These are phyloP conservation scores for Corynascus novoguineensis DNA, from an alignment of 495 filamentous ascomycete genomes.

Conservation along the genomic window DNA sequence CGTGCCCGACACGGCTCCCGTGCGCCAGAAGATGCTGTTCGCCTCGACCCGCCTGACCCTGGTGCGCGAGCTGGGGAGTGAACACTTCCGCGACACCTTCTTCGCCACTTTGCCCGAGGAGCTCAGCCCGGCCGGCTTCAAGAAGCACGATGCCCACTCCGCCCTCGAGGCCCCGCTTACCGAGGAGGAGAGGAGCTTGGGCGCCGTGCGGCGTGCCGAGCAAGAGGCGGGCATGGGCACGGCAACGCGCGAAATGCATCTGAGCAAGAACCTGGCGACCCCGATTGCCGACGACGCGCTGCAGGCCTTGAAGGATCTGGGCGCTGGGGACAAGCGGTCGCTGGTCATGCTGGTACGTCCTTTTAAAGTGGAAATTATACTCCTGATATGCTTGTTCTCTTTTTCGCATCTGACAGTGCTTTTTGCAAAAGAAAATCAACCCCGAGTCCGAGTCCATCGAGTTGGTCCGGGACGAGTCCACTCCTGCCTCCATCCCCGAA, in stretches of 20 bases:
- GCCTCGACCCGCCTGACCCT: conserved; percentile 82
- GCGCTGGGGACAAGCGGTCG: conserved; percentile 42
- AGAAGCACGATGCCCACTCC: conserved; percentile 64
- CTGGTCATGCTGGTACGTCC: conserved; percentile 78
- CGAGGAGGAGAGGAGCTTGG: conserved; percentile 75
- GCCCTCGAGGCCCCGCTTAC: conserved; percentile 72
- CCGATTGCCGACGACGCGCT: conserved; percentile 64
- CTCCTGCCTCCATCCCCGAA: conserved; percentile 39
- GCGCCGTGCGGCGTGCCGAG: conserved; percentile 73
- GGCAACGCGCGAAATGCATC: conserved; percentile 51
- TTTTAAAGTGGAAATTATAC: neutral
- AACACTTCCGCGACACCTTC: conserved; percentile 73
- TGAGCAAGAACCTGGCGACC: conserved; percentile 58
- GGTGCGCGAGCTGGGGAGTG: conserved; percentile 77
- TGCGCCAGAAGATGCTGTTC: conserved; percentile 94
- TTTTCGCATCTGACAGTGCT: neutral
- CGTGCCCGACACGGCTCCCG: conserved; percentile 81
- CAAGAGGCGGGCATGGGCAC: conserved; percentile 73
- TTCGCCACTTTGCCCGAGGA: conserved; percentile 74
- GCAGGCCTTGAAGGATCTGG: conserved; percentile 56
- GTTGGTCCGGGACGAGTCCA: conserved; percentile 53
- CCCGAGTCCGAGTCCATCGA: conserved; percentile 71
- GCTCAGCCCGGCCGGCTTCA: conserved; percentile 66
- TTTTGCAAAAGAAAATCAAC: conserved; percentile 58
- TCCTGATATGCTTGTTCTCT: neutral